Conservation (phyloP, 2,329 filamentous ascomycete genomes). For the Penicillium rolfsii region DNA sequence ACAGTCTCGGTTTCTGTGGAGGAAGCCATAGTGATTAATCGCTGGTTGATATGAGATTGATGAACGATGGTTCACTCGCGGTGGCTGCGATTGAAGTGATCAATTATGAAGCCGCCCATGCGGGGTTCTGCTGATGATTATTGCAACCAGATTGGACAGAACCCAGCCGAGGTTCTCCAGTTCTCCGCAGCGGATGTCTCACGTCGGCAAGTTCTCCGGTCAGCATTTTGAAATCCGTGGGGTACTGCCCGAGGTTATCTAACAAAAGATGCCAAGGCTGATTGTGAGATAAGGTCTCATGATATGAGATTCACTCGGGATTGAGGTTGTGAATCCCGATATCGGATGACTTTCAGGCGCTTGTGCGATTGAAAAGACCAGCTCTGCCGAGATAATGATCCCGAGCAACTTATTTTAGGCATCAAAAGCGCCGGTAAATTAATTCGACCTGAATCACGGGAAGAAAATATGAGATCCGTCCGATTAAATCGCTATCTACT, state of each 20-base stretch:
- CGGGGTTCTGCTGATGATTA: constrained; percentile 3
- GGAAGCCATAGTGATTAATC: constrained; percentile 32
- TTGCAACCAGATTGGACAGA: constrained; percentile 1
- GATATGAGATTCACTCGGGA: background rate
- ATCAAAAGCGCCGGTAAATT: background rate
- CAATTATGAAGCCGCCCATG: background rate
- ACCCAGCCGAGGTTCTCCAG: constrained; percentile 2
- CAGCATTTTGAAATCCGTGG: background rate
- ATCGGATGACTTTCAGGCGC: background rate
- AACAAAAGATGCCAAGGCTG: background rate
- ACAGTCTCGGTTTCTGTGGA: constrained; percentile 34
- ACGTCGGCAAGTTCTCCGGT: constrained; percentile 4
- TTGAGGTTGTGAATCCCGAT: background rate
- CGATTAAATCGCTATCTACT: background rate
- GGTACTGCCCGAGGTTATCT: constrained; percentile 3
- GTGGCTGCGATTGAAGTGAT: background rate
- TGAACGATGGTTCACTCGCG: background rate
- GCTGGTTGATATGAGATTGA: background rate
- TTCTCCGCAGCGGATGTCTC: background rate
- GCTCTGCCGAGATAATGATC: background rate
- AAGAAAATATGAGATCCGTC: background rate
- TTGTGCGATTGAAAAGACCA: background rate
- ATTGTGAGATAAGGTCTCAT: background rate
- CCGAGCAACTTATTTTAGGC: background rate
- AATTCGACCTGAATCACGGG: background rate